Conservation (phyloP, 495 filamentous ascomycete species). For the Xylaria acuta region DNA sequence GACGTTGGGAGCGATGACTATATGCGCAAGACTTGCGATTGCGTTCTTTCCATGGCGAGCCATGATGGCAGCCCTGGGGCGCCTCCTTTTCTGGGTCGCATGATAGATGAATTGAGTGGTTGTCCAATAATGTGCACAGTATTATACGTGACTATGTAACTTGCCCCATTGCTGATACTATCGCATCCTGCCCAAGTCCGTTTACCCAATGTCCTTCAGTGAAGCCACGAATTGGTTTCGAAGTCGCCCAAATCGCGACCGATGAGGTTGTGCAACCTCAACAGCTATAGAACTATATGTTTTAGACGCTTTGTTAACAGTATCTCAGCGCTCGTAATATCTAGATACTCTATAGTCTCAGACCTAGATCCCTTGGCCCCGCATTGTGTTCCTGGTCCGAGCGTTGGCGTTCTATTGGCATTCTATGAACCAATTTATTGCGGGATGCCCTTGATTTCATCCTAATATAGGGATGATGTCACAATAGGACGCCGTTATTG, state of each 20-base stretch:
- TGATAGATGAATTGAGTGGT: slow-evolving; percentile 26
- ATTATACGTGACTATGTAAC: background rate
- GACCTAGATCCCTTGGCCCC: background rate
- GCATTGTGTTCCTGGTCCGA: background rate
- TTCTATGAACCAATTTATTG: background rate
- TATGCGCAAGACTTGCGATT: slow-evolving; percentile 23
- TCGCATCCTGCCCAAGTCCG: background rate
- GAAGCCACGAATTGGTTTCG: background rate
- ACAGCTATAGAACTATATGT: background rate
- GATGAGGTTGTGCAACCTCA: background rate
- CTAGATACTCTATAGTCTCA: background rate
- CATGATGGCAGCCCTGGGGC: slow-evolving; percentile 26
- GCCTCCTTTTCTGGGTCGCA: slow-evolving; percentile 22
- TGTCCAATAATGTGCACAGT: slow-evolving; percentile 9
- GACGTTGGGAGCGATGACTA: slow-evolving; percentile 8
- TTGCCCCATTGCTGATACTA: background rate
- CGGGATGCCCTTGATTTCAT: background rate
- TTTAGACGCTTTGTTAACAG: background rate
- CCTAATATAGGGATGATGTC: slow-evolving; percentile 3
- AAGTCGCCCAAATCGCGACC: background rate
- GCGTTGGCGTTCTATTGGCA: background rate
- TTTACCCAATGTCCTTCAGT: background rate
- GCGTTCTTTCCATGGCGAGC: slow-evolving; percentile 24
- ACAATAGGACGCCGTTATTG: background rate
- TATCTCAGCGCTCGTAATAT: background rate